These are phyloP conservation scores for Cyberlindnera veronae DNA, from an alignment of 805 yeast genomes.

Conservation along the genomic window DNA sequence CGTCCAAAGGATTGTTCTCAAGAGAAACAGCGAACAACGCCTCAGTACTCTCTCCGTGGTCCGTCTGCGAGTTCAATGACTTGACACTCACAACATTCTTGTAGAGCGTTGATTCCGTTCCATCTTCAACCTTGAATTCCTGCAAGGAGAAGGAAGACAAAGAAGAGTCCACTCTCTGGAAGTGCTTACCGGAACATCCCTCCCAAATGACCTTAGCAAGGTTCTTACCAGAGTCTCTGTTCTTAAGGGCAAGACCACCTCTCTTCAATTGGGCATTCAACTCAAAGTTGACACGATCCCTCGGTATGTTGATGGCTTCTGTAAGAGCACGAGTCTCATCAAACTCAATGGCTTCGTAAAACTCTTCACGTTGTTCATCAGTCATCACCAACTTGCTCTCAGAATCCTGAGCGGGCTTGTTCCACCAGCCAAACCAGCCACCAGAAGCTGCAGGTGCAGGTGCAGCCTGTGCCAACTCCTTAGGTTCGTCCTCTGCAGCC, in stretches of 20 bases:
- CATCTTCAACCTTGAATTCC: constrained; percentile 85
- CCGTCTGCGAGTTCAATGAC: constrained; percentile 45
- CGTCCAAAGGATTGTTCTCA: constrained; percentile 85
- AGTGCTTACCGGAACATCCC: constrained; percentile 70
- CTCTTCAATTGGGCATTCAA: constrained; percentile 63
- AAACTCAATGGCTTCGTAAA: constrained; percentile 90
- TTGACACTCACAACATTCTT: constrained; percentile 86
- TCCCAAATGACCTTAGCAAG: constrained; percentile 80
- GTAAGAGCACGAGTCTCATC: constrained; percentile 57
- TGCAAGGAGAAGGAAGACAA: constrained; percentile 68
- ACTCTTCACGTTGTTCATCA: constrained; percentile 84
- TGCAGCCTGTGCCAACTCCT: not conserved
- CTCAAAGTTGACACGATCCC: constrained; percentile 66
- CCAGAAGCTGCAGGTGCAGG: constrained; percentile 5
- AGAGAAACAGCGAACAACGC: constrained; percentile 82
- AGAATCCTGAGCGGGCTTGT: constrained; percentile 24
- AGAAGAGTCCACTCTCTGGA: constrained; percentile 77
- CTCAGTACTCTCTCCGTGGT: constrained; percentile 30
- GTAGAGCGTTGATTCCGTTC: constrained; percentile 73
- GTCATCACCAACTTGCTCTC: constrained; percentile 52
- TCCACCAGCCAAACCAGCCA: constrained; percentile 77
- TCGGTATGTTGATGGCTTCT: constrained; percentile 62
- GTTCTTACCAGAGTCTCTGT: constrained; percentile 33
- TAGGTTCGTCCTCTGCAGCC: constrained; percentile 14
- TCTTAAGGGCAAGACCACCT: constrained; percentile 69